Evolutionary conservation across 345 rosid genomes (phyloP).

Genomic region (Corymbia maculata): DNA sequence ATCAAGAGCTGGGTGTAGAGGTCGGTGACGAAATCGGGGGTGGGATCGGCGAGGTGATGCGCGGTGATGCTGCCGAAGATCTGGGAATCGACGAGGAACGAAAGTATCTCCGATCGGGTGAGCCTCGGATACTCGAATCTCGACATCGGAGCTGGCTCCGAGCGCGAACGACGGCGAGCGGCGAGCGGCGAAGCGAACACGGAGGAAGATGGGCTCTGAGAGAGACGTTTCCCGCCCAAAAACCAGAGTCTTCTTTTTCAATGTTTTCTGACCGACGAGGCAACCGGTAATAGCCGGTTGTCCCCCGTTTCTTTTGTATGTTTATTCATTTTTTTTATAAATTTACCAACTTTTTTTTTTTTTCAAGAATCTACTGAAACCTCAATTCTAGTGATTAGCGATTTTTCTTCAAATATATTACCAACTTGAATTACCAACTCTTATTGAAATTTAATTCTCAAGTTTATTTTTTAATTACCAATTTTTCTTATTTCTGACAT

Average conservation of each 20-base stretch:
- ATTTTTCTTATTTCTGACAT: too few relatives aligned
- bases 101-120: slow-evolving; percentile 44
- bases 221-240: not conserved
- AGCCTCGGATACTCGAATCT: slow-evolving; percentile 54
- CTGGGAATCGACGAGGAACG: slow-evolving; percentile 45
- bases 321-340: too few relatives aligned
- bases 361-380: not conserved
- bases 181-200: not conserved
- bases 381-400: not conserved
- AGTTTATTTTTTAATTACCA: too few relatives aligned
- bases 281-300: not conserved
- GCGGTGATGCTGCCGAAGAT: slow-evolving; percentile 48
- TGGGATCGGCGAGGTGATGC: slow-evolving; percentile 47
- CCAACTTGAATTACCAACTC: not conserved
- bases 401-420: accelerated
- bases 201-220: not conserved
- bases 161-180: not conserved
- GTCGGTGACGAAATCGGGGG: slow-evolving; percentile 37
- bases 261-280: not conserved
- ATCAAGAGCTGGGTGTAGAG: slow-evolving; percentile 61
- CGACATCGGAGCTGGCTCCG: slow-evolving; percentile 36
- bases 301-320: not conserved
- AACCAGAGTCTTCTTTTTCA: accelerated
- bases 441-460: too few relatives aligned
- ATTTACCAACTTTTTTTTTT: not conserved